Conservation (phyloP, 208 protist species). For the Willaertia magna region DNA sequence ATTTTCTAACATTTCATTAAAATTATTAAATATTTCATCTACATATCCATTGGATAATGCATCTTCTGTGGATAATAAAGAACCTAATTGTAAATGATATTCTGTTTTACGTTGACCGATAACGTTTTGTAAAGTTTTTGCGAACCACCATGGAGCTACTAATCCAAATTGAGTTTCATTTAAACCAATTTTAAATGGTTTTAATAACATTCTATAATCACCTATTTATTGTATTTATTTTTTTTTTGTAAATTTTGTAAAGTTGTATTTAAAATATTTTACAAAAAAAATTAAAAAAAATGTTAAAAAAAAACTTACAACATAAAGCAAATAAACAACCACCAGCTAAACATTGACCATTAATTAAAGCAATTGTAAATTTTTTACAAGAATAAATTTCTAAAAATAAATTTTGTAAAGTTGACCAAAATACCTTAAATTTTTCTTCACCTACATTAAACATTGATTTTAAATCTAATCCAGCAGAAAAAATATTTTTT, state of each 20-base stretch:
- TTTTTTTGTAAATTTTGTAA: no score
- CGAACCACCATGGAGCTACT: not conserved
- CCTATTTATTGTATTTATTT: no score
- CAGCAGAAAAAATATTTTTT: not conserved
- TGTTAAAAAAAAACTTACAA: no score
- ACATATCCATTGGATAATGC: not conserved
- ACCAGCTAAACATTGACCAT: not conserved
- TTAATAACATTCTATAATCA: not conserved
- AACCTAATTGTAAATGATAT: not conserved
- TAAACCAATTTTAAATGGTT: not conserved
- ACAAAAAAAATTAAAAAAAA: no score
- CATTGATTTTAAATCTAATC: not conserved
- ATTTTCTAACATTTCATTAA: not conserved
- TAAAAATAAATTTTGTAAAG: not conserved
- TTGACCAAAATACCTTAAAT: not conserved
- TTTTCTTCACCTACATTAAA: not conserved
- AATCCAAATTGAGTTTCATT: not conserved
- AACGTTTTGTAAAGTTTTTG: not conserved
- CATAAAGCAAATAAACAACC: not conserved
- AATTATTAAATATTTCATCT: not conserved
- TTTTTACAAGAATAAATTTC: not conserved
- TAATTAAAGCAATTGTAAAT: not conserved
- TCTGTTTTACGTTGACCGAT: not conserved
- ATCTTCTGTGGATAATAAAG: no score
- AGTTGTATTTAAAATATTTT: no score